Conservation (phyloP, 2,329 filamentous ascomycete species). For the Pseudogymnoascus sp. region DNA sequence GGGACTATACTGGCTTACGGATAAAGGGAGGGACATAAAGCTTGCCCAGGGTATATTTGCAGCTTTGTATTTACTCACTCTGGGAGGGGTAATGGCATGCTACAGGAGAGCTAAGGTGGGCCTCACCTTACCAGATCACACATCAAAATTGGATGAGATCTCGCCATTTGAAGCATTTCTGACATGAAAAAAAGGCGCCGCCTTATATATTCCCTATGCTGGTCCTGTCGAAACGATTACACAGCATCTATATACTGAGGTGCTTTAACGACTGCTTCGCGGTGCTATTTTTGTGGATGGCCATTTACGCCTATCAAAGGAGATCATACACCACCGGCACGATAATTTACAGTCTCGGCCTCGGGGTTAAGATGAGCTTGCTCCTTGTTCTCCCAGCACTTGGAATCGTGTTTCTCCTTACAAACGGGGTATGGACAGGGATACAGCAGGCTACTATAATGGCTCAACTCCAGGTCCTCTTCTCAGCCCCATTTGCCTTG, state of each 20-base stretch:
- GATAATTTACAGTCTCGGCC: constrained; percentile 63
- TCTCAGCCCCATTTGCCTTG: constrained; percentile 59
- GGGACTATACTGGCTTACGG: constrained; percentile 66
- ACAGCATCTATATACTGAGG: constrained; percentile 86
- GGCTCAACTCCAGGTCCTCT: constrained; percentile 63
- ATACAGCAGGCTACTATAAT: constrained; percentile 65
- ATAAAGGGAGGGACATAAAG: constrained; percentile 65
- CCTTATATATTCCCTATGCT: constrained; percentile 82
- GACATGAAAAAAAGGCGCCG: constrained; percentile 48
- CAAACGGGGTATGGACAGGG: constrained; percentile 55
- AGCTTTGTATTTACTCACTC: constrained; percentile 64
- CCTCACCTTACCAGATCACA: neutral
- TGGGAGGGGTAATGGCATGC: constrained; percentile 71
- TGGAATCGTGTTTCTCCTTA: constrained; percentile 65
- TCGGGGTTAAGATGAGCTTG: constrained; percentile 94
- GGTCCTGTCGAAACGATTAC: constrained; percentile 80
- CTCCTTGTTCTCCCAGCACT: constrained; percentile 76
- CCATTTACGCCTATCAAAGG: constrained; percentile 71
- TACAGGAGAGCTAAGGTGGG: constrained; percentile 65
- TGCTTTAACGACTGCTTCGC: constrained; percentile 96
- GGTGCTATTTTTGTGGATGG: constrained; percentile 69
- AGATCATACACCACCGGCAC: constrained; percentile 65
- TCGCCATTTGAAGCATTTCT: neutral
- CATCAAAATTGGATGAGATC: constrained; percentile 10
- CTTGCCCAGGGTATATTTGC: constrained; percentile 80